Conservation (phyloP, 305 asterid genomes). For the Fraxinus albicans region DNA sequence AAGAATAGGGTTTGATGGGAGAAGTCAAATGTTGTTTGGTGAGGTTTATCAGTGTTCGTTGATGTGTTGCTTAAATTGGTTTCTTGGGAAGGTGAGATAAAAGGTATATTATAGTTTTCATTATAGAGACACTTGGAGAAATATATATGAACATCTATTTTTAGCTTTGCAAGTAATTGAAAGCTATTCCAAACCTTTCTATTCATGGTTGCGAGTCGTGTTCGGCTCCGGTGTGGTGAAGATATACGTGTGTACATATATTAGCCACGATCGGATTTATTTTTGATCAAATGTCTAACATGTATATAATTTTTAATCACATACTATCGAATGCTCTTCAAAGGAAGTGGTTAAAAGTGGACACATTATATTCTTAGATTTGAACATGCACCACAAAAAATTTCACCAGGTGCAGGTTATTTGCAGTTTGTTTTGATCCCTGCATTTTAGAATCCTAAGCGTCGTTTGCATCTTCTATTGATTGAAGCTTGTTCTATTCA, state of each 20-base stretch:
- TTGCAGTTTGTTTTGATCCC: not conserved
- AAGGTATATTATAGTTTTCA: conserved; percentile 60
- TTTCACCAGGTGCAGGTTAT: not conserved
- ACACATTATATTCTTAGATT: not conserved
- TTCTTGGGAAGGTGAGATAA: conserved; percentile 48
- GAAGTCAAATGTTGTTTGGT: conserved; percentile 57
- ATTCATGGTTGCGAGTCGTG: not conserved
- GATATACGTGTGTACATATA: too few relatives aligned
- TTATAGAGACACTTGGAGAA: conserved; percentile 41
- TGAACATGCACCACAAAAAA: not conserved
- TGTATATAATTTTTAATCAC: not conserved
- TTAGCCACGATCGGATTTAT: too few relatives aligned
- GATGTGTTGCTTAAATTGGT: conserved; percentile 50
- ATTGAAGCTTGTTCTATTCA: not conserved
- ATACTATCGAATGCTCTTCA: not conserved
- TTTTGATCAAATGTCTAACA: not conserved
- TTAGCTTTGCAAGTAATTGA: conserved; percentile 43
- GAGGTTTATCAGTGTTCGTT: conserved; percentile 61
- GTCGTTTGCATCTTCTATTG: not conserved
- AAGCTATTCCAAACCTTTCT: conserved; percentile 43
- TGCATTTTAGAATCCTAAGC: not conserved
- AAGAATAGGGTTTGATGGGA: conserved; percentile 38
- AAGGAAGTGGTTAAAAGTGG: not conserved
- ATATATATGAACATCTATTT: not conserved
- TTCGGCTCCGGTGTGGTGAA: too few relatives aligned